These are phyloP conservation scores for Magnusiomyces magnusii DNA, from an alignment of 1,139 yeast genomes.

Conservation along the genomic window DNA sequence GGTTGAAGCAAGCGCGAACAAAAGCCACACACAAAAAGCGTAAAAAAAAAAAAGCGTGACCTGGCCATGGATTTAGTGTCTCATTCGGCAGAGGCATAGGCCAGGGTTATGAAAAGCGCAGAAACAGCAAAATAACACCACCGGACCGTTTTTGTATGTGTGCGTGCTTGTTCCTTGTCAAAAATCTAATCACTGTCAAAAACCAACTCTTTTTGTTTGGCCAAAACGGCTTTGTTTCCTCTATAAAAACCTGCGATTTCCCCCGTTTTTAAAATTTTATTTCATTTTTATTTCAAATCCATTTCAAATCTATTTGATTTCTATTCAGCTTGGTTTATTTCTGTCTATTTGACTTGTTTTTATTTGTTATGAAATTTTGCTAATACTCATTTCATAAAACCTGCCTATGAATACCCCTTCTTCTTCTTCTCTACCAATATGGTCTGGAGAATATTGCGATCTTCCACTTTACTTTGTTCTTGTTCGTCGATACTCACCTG, in stretches of 20 bases:
- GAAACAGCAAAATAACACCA: too few species aligned
- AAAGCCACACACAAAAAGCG: too few species aligned
- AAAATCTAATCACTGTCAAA: not conserved
- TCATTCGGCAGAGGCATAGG: too few species aligned
- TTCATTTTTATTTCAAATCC: not conserved
- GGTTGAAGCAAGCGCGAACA: too few species aligned
- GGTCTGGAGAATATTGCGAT: constrained; percentile 5
- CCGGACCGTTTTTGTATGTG: too few species aligned
- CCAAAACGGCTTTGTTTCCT: not conserved
- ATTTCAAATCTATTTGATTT: not conserved
- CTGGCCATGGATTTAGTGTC: too few species aligned
- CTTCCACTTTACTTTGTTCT: constrained; percentile 4
- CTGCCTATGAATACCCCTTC: not conserved
- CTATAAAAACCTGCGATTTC: not conserved
- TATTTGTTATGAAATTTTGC: too few species aligned
- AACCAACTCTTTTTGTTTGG: not conserved
- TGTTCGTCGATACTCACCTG: constrained; percentile 1
- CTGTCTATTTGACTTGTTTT: too few species aligned
- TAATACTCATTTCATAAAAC: not conserved
- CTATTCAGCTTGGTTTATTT: not conserved
- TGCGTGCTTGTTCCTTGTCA: not conserved
- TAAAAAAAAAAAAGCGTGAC: too few species aligned
- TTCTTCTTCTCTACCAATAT: not conserved
- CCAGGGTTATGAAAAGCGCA: too few species aligned
- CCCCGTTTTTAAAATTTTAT: not conserved